These are phyloP conservation scores for Sedum album DNA, from an alignment of 164 flowering plant genomes.

Conservation along the genomic window DNA sequence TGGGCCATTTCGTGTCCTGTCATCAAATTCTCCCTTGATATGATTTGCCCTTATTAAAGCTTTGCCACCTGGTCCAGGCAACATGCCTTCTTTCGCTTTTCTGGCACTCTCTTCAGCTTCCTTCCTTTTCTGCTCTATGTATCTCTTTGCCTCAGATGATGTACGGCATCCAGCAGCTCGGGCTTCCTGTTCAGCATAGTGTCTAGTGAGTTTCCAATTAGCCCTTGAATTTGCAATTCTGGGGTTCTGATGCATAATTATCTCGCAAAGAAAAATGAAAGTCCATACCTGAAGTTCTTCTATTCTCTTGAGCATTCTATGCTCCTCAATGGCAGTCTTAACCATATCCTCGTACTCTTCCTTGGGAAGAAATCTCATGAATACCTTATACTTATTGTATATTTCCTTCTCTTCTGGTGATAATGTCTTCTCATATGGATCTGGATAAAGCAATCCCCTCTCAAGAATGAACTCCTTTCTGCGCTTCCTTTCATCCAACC, in stretches of 20 bases:
- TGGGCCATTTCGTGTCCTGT: conserved; percentile 38
- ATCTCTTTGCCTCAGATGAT: conserved; percentile 54
- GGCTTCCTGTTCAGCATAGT: conserved; percentile 50
- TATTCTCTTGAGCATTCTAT: conserved; percentile 56
- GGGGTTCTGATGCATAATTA: background rate
- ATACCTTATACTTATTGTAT: background rate
- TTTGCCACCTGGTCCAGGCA: conserved; percentile 53
- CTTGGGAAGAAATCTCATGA: conserved; percentile 1
- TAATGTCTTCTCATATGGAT: conserved; percentile 62
- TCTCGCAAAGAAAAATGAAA: background rate
- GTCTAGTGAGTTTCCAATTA: background rate
- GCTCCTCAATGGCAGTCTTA: conserved; percentile 54
- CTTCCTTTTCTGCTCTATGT: conserved; percentile 48
- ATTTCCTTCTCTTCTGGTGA: conserved; percentile 55
- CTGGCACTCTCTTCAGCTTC: conserved; percentile 59
- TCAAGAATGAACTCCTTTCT: conserved; percentile 86
- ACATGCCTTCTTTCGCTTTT: conserved; percentile 32
- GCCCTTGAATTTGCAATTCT: background rate
- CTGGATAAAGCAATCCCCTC: conserved; percentile 67
- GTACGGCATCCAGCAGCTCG: conserved; percentile 87
- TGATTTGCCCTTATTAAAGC: conserved; percentile 31
- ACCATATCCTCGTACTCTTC: background rate
- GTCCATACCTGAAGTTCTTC: conserved; percentile 72
- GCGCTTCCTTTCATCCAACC: conserved; percentile 96
- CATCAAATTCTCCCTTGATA: conserved; percentile 35